These are phyloP conservation scores for Garcia nutans DNA, from an alignment of 345 rosid genomes.

Conservation along the genomic window DNA sequence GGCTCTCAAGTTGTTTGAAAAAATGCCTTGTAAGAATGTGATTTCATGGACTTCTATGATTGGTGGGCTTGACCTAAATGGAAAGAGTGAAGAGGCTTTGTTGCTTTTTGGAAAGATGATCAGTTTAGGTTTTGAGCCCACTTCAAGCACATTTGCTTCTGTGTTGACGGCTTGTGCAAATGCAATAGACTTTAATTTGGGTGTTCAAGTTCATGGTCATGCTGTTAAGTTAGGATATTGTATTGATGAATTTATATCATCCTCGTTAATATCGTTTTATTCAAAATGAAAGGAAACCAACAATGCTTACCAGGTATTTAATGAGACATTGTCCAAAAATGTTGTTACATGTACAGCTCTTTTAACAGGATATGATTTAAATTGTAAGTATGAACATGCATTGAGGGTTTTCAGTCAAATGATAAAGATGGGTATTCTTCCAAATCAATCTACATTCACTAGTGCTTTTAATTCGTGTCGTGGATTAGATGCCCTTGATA, in stretches of 20 bases:
- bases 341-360: constrained; percentile 76
- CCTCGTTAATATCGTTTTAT: constrained; percentile 65
- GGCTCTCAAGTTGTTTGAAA: constrained; percentile 52
- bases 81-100: constrained; percentile 53
- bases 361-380: constrained; percentile 55
- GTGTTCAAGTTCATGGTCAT: constrained; percentile 56
- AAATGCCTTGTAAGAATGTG: constrained; percentile 59
- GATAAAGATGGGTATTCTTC: constrained; percentile 46
- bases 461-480: constrained; percentile 66
- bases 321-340: constrained; percentile 35
- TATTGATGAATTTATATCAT: constrained; percentile 47
- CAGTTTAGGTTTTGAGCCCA: constrained; percentile 38
- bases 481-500: constrained; percentile 58
- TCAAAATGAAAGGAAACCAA: constrained; percentile 52
- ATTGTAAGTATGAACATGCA: constrained; percentile 49
- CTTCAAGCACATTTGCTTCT: constrained; percentile 51
- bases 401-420: constrained; percentile 50
- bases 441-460: constrained; percentile 71
- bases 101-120: constrained; percentile 49
- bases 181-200: constrained; percentile 41
- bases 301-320: constrained; percentile 44
- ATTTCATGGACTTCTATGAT: constrained; percentile 88
- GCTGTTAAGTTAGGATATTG: constrained; percentile 47
- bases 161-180: constrained; percentile 63
- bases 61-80: constrained; percentile 59